A percentile compares a stretch with the other conserved stretches of the same genome.
Evolutionary conservation across 371 early-diverging fungal species (phyloP).

Genomic region (Blyttiomyces sp.): DNA sequence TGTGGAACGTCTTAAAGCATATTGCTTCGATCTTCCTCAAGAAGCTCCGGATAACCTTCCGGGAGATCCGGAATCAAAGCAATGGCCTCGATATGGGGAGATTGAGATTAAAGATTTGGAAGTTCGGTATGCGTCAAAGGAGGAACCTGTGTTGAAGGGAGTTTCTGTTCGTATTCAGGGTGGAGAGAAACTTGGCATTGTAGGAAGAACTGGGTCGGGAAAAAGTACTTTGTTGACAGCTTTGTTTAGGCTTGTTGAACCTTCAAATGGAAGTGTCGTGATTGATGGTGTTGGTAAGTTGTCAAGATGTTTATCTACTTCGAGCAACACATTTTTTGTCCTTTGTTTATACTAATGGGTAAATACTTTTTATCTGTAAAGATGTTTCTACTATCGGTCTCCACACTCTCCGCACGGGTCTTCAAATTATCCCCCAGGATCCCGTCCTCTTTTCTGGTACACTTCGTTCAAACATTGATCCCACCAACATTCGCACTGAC

Average conservation of each 20-base stretch:
- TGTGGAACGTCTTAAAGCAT: constrained; percentile 23
- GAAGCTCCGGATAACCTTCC: constrained; percentile 25
- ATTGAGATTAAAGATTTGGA: constrained; percentile 21
- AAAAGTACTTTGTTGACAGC: constrained; percentile 75
- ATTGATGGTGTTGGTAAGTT: constrained; percentile 16
- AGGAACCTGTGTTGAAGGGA: constrained; percentile 20
- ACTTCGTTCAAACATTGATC: constrained; percentile 74
- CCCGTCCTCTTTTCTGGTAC: constrained; percentile 72
- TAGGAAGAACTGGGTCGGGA: constrained; percentile 88
- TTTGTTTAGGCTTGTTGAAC: constrained; percentile 82
- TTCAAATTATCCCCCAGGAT: constrained; percentile 93
- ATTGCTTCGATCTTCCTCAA: constrained; percentile 4
- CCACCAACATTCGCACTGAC: constrained; percentile 66
- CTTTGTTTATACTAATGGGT: too few relatives aligned
- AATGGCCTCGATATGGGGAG: constrained; percentile 20
- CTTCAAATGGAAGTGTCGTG: constrained; percentile 56
- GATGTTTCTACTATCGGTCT: constrained; percentile 76
- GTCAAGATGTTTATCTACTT: background rate
- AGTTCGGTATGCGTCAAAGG: constrained; percentile 15
- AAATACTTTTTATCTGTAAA: constrained; percentile 44
- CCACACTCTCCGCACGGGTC: constrained; percentile 55
- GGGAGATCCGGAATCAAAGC: constrained; percentile 28
- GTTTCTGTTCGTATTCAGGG: constrained; percentile 12
- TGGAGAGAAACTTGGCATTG: constrained; percentile 67
- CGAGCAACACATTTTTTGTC: too few relatives aligned